Evolutionary conservation across 2,329 filamentous ascomycete species (phyloP), one percentile per base, ranked within the genome.

Genomic region (Beauveria scarabaeidicola): DNA sequence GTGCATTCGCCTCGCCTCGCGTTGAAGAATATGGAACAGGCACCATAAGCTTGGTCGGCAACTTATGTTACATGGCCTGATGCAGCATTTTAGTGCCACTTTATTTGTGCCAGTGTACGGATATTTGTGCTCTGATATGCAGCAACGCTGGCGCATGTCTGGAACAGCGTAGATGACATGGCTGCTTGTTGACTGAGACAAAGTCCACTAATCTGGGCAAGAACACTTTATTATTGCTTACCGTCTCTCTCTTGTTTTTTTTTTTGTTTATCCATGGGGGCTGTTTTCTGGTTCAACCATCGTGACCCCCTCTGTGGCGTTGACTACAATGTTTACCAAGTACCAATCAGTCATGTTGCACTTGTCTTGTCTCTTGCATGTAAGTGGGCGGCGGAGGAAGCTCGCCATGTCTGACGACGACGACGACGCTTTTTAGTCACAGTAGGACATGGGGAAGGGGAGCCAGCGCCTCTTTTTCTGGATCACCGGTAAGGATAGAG

Each of bases 91-190:
- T 44, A 43, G 36, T 17, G 55, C 46, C 32, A 47, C 46, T 58
- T 46, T 58, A 51, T 58, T 58, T 58, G 46, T 57, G 29, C 29
- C 32, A 57, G 23, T 57, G 54, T 43, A 29, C 27, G 8, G 8
- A 36, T 36, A n/a, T 21, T 57, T 43, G 55, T 58, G 44, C 46
- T 51, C 21, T 58, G 44, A 58, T 58, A 27, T 58, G 55, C 55
- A 58, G 55, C 55, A 50, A 58, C 32, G 54, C 46, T 50, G 46
- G 54, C 36, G 55, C 55, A 50, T 58, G 55, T 58, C 55, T 58
- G 55, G 55, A 51, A 58, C 55, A 58, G 54, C 46, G 55, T 58
- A 51, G 44, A 58, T 58, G 55, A 58, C 55, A 58, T 58, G 55
- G 55, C 55, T 58, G 55, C 36, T 40, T 25, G 44, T 50, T 51